A percentile compares a stretch with the other conserved stretches of the same genome.
Evolutionary conservation across 352 stramenopile genomes (phyloP).

Genomic region (Phytophthora syringae): DNA sequence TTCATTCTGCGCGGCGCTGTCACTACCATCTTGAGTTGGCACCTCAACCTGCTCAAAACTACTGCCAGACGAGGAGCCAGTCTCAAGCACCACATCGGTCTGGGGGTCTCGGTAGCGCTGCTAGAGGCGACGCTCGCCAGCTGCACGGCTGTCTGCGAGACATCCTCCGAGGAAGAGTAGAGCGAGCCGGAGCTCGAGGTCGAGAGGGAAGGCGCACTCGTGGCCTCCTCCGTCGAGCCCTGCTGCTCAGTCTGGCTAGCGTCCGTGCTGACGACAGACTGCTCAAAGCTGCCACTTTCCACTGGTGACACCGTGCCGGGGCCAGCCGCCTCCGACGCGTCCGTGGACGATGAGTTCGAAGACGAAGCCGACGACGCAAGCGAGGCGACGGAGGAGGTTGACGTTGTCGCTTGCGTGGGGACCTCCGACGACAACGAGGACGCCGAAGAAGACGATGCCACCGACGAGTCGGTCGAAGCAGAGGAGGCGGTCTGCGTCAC

Average conservation of each 20-base stretch:
- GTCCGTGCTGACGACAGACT: conserved; percentile 19
- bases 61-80: no score
- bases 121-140: conserved; percentile 27
- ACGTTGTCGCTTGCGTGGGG: no score
- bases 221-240: conserved; percentile 6
- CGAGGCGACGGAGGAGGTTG: no score
- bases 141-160: conserved; percentile 20
- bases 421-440: conserved; percentile 9
- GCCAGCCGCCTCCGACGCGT: not conserved
- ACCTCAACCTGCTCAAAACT: no score
- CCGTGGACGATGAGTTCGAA: conserved; percentile 22
- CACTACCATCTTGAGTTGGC: no score
- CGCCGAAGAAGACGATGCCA: conserved; percentile 3
- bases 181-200: conserved; percentile 12
- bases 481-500: conserved; percentile 20
- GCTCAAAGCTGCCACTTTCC: conserved; percentile 19
- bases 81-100: no score
- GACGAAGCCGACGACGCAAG: not conserved
- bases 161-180: conserved; percentile 6
- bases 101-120: not conserved
- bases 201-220: conserved; percentile 4
- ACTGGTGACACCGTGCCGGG: not conserved
- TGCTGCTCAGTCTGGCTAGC: not conserved
- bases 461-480: conserved; percentile 6
- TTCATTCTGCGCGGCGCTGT: no score